phyloP scores from a whole-genome alignment of 352 stramenopile species.

The Peronospora destructor region DNA sequence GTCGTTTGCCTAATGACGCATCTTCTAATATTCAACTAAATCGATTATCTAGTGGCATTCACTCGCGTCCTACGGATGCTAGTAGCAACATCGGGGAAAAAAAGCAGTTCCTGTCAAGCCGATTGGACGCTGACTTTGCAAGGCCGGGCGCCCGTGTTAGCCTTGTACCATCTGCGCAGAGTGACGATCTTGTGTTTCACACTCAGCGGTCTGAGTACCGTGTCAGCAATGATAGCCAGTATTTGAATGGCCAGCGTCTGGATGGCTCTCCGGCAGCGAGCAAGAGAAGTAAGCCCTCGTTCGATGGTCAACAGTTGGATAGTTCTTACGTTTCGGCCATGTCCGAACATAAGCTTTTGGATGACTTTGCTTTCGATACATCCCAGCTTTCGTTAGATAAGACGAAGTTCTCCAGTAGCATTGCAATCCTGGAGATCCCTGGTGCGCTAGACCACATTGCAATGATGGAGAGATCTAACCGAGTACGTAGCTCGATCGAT shows the following conservation, averaged over 20 bases:
- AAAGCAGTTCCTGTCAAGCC: constrained; percentile 19
- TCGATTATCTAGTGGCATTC: constrained; percentile 8
- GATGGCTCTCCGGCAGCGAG: constrained; percentile 7
- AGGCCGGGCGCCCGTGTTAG: constrained; percentile 21
- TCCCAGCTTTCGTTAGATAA: constrained; percentile 26
- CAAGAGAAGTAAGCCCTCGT: constrained; percentile 9
- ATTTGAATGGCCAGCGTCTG: constrained; percentile 5
- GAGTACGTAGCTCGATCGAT: constrained; percentile 21
- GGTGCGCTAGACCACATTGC: constrained; percentile 22
- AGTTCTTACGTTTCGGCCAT: constrained; percentile 10
- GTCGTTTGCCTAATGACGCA: constrained; percentile 12
- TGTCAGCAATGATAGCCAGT: constrained; percentile 13
- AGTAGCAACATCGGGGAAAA: constrained; percentile 18
- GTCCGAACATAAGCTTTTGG: constrained; percentile 4
- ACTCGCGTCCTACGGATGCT: constrained; percentile 9
- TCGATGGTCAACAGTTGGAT: constrained; percentile 9
- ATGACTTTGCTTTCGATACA: constrained; percentile 22
- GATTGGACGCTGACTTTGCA: constrained; percentile 18
- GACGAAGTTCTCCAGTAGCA: constrained; percentile 26
- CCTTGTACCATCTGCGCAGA: constrained; percentile 13
- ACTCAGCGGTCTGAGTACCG: constrained; percentile 11
- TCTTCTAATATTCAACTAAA: constrained; percentile 12
- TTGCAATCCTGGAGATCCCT: constrained; percentile 26
- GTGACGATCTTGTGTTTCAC: constrained; percentile 27
- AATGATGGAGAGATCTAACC: constrained; percentile 31